These are phyloP conservation scores for Wallacemonas sp. DNA, from an alignment of 208 protist species.

Conservation along the genomic window DNA sequence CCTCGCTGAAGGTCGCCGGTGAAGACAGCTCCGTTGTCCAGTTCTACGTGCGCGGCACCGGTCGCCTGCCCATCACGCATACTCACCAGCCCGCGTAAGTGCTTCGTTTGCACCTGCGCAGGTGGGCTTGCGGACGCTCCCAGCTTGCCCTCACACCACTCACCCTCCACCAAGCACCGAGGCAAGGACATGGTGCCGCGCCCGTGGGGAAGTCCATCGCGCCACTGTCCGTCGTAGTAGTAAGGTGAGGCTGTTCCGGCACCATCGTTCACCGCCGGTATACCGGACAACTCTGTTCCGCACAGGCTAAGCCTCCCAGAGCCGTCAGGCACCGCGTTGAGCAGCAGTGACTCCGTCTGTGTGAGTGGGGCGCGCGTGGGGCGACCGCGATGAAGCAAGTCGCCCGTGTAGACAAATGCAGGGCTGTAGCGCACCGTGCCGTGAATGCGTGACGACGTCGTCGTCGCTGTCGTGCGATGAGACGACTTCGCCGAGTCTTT, in stretches of 20 bases:
- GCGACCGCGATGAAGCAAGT: background rate
- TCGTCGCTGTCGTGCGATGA: too few species aligned
- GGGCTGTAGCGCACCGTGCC: constrained; percentile 1
- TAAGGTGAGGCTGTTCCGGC: background rate
- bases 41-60: constrained; percentile 44
- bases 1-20: constrained; percentile 28
- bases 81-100: constrained; percentile 17
- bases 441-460: background rate
- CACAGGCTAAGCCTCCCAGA: background rate
- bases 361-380: background rate
- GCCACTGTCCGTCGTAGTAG: constrained; percentile 58
- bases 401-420: background rate
- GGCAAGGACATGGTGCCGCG: constrained; percentile 49
- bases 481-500: background rate
- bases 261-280: too few species aligned
- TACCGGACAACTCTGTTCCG: too few species aligned
- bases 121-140: background rate
- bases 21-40: constrained; percentile 45
- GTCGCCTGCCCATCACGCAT: constrained; percentile 13
- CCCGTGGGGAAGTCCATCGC: constrained; percentile 44
- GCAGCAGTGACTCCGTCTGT: background rate
- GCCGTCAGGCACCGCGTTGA: background rate
- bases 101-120: background rate
- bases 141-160: constrained; percentile 44
- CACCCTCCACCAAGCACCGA: constrained; percentile 36